phyloP scores from a whole-genome alignment of 73 alveolate species.

The Strombidium stylifer region DNA sequence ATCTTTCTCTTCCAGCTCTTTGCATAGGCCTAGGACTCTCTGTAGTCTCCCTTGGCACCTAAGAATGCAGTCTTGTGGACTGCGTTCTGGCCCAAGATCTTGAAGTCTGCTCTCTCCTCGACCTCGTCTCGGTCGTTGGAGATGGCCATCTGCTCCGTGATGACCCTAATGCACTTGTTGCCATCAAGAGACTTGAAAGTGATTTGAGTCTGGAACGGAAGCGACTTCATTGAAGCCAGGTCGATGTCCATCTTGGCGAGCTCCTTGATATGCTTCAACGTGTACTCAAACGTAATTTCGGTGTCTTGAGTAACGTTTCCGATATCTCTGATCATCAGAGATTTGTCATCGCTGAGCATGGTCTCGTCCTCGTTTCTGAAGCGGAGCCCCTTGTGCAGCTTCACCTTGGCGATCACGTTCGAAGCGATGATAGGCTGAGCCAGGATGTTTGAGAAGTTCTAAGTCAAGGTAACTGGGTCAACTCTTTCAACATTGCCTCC shows the following conservation, averaged over 20 bases:
- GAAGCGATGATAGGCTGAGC: conserved; percentile 82
- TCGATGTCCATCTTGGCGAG: conserved; percentile 58
- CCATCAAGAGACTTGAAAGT: conserved; percentile 65
- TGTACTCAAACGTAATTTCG: conserved; percentile 84
- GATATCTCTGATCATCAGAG: conserved; percentile 56
- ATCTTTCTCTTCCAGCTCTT: conserved; percentile 36
- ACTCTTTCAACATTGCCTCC: conserved; percentile 92
- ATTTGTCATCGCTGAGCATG: conserved; percentile 42
- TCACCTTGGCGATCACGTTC: conserved; percentile 70
- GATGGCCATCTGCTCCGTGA: conserved; percentile 57
- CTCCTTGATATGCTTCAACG: conserved; percentile 58
- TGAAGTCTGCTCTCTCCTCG: conserved; percentile 63
- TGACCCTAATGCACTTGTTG: conserved; percentile 79
- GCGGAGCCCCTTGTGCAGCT: conserved; percentile 78
- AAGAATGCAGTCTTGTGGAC: conserved; percentile 78
- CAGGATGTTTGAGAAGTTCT: conserved; percentile 83
- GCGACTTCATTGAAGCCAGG: conserved; percentile 35
- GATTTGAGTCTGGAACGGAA: conserved; percentile 84
- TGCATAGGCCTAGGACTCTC: conserved; percentile 71
- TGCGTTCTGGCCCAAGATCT: conserved; percentile 75
- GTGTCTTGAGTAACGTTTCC: conserved; percentile 88
- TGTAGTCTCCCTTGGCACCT: conserved; percentile 65
- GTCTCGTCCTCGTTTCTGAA: conserved; percentile 87
- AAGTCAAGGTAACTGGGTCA: conserved; percentile 72
- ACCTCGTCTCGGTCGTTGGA: conserved; percentile 80